Conservation (phyloP, 768 basidiomycete species). For the Serendipita sp. region DNA sequence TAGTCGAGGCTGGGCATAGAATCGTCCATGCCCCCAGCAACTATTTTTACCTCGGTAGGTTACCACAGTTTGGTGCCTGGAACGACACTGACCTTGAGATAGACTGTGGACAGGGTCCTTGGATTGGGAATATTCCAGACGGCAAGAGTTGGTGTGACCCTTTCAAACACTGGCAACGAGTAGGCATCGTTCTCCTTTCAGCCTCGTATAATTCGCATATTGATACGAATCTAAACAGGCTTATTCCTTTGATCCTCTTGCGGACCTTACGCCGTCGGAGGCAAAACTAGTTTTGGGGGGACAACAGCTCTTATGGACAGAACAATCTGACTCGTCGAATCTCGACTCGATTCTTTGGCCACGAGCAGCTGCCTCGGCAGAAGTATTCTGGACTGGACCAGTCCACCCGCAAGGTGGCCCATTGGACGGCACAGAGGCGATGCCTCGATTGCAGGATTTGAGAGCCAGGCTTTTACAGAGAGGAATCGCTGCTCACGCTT, state of each 20-base stretch:
- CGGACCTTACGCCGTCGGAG: conserved; percentile 35
- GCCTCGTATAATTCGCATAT: conserved; percentile 7
- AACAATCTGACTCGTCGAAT: conserved; percentile 54
- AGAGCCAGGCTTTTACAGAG: conserved; percentile 42
- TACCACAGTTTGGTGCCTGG: neutral
- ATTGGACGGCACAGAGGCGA: conserved; percentile 30
- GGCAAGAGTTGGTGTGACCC: conserved; percentile 47
- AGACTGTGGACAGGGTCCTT: conserved; percentile 61
- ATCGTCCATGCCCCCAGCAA: conserved; percentile 57
- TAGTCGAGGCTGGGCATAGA: conserved; percentile 42
- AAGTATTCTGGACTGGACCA: conserved; percentile 60
- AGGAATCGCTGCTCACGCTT: conserved; percentile 40
- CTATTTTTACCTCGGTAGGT: conserved; percentile 48
- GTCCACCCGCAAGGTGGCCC: conserved; percentile 21
- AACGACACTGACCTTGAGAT: conserved; percentile 10
- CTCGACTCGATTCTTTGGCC: conserved; percentile 61
- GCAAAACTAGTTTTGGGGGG: conserved; percentile 52
- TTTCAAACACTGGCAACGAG: conserved; percentile 69
- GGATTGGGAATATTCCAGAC: conserved; percentile 36
- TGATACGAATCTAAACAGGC: conserved; percentile 24
- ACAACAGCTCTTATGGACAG: conserved; percentile 57
- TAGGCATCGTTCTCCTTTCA: conserved; percentile 16
- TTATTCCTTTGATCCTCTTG: conserved; percentile 58
- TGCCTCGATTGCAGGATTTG: conserved; percentile 52
- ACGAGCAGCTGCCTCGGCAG: conserved; percentile 52